Base-by-base conservation (phyloP, 768 basidiomycete species). In the Pholiota molesta region DNA sequence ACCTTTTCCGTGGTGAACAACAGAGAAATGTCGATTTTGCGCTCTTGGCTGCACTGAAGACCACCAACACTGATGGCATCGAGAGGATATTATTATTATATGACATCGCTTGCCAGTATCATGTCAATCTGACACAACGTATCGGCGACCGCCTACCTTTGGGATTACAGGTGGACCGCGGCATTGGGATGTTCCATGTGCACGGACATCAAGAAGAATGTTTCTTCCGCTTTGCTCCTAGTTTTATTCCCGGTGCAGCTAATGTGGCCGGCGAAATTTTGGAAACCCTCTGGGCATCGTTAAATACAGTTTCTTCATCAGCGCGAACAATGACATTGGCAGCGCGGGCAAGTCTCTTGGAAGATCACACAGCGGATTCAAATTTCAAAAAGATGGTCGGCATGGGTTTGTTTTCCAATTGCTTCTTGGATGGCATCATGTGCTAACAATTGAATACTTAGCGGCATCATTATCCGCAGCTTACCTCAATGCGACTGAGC, bases 21-120 rank as follows among this genome's bases (percentile, higher is more conserved):
- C 72, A 74, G 55, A 61, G 63, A 57, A 66, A 70, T 45, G 69
- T 73, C 61, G 72, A 73, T 55, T 74, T 65, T 55, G 57, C 63
- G 3, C 23, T 72, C 0, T 62, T 59, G 8, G 56, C 70, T 40
- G 66, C 69, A 2, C 3, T 68, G 11, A 33, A 57, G 13, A 56
- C 29, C 1, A 64, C 61, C 0, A 60, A 66, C 23, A 44, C 66
- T 3, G 52, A 47, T 1, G 55, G 45, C 1, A 39, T 65, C 19
- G 29, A 17, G 5, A 6, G 29, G 2, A 13, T 66, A 0, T 17
- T 71, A 2, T 26, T 58, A 2, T 57, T 65, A 2, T 72, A 72
- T 33, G 69, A 72, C 33, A 62, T 72, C 13, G 62, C 33, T 9
- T 72, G 71, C 35, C 63, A 65, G 35, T 72, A 65, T 55, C 16